Percentiles rank a stretch among this genome's conserved stretches.
These are phyloP conservation scores for Clavariopsis aquatica DNA, from an alignment of 495 filamentous ascomycete species.

Conservation along the genomic window DNA sequence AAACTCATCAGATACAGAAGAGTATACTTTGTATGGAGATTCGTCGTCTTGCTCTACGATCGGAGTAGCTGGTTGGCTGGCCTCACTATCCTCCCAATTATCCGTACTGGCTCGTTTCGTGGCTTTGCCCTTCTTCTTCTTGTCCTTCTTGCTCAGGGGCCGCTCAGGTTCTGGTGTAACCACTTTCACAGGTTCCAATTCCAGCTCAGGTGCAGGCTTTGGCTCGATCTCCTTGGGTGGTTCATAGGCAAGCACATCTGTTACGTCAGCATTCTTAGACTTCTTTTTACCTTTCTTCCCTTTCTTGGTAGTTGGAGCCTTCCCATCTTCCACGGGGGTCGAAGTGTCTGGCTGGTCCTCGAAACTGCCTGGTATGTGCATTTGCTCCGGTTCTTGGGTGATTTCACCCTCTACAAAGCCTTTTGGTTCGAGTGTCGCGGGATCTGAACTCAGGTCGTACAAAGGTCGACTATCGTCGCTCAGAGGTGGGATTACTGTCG, in stretches of 20 bases:
- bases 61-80: slow-evolving; percentile 15
- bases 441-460: slow-evolving; percentile 18
- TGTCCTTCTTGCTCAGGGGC: slow-evolving; percentile 34
- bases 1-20: not conserved
- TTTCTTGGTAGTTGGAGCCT: slow-evolving; percentile 27
- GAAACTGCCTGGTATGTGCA: slow-evolving; percentile 34
- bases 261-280: slow-evolving; percentile 23
- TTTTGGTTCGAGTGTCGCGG: not conserved
- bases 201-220: slow-evolving; percentile 5
- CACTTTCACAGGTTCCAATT: slow-evolving; percentile 13
- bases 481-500: slow-evolving; percentile 14
- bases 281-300: slow-evolving; percentile 32
- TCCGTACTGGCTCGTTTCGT: slow-evolving; percentile 22
- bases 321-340: slow-evolving; percentile 8
- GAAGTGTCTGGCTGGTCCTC: slow-evolving; percentile 11
- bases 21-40: slow-evolving; percentile 5
- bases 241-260: not conserved
- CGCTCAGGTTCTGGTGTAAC: slow-evolving; percentile 13
- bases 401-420: slow-evolving; percentile 16
- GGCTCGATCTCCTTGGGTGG: slow-evolving; percentile 5
- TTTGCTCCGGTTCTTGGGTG: slow-evolving; percentile 13
- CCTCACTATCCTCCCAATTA: slow-evolving; percentile 22
- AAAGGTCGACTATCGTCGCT: slow-evolving; percentile 13
- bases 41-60: slow-evolving; percentile 22
- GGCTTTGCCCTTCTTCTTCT: slow-evolving; percentile 36